These are phyloP conservation scores for Diaporthe amygdali DNA, from an alignment of 2,329 filamentous ascomycete species.

Conservation along the genomic window DNA sequence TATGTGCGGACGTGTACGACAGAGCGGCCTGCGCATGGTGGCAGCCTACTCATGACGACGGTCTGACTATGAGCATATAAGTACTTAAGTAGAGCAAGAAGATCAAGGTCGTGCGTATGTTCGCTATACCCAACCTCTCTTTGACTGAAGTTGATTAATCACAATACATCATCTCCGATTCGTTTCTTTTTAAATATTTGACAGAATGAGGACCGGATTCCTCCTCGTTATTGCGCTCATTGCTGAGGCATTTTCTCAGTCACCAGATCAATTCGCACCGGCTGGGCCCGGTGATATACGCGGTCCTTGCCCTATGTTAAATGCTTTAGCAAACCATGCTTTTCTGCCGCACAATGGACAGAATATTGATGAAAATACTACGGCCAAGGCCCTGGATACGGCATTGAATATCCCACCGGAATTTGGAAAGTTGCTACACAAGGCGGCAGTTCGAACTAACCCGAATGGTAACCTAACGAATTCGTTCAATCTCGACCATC, in stretches of 20 bases:
- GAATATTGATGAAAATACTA: conserved; percentile 44
- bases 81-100: not conserved
- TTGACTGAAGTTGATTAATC: not conserved
- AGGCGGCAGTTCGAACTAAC: conserved; percentile 45
- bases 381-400: conserved; percentile 41
- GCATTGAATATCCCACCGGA: conserved; percentile 49
- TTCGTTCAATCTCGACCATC: conserved; percentile 43
- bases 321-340: conserved; percentile 56
- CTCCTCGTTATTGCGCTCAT: not conserved
- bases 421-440: conserved; percentile 46
- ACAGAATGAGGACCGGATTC: not conserved
- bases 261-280: not conserved
- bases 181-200: not conserved
- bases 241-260: conserved; percentile 7
- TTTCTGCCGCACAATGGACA: conserved; percentile 52
- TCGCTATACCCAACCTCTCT: not conserved
- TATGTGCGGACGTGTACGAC: not conserved
- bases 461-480: conserved; percentile 48
- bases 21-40: not conserved
- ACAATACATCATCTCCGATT: not conserved
- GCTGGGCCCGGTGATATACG: conserved; percentile 31
- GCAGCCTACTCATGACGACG: not conserved
- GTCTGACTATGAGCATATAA: not conserved
- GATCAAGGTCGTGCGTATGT: too few relatives aligned
- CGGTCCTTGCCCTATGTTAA: conserved; percentile 56